These are phyloP conservation scores for Cercophora newfieldiana DNA, from an alignment of 495 filamentous ascomycete species.

Conservation along the genomic window DNA sequence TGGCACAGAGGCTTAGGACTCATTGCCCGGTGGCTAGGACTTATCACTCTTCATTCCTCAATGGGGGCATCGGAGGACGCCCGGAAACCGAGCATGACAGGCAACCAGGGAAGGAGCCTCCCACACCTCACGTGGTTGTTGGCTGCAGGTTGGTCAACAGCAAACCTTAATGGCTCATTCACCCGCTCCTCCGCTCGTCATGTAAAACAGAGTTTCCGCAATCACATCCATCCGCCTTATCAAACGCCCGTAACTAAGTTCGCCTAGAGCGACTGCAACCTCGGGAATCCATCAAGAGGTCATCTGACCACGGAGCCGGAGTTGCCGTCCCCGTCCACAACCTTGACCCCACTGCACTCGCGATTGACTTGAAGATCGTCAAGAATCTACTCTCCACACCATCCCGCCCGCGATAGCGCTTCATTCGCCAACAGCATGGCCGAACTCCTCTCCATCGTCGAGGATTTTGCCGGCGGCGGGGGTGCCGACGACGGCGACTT, in stretches of 20 bases:
- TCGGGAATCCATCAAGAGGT: neutral
- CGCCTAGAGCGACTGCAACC: neutral
- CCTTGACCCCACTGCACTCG: neutral
- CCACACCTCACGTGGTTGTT: neutral
- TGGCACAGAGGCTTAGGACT: neutral
- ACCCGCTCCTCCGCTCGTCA: no score
- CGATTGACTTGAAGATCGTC: neutral
- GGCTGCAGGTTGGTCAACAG: neutral
- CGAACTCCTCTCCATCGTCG: constrained; percentile 5
- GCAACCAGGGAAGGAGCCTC: neutral
- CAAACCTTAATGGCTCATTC: neutral
- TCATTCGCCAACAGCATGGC: constrained; percentile 4
- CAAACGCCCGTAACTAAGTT: neutral
- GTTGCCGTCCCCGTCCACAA: neutral
- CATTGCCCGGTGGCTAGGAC: neutral
- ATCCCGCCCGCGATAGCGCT: neutral
- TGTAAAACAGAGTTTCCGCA: neutral
- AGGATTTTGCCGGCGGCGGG: constrained; percentile 20
- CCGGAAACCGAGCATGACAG: neutral
- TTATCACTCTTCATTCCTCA: neutral
- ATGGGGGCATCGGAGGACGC: neutral
- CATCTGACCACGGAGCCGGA: neutral
- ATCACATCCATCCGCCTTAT: neutral
- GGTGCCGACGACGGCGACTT: constrained; percentile 19
- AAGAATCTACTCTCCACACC: neutral